Base-by-base conservation (phyloP, 257 asterid genomes). In the Perilla frutescens region DNA sequence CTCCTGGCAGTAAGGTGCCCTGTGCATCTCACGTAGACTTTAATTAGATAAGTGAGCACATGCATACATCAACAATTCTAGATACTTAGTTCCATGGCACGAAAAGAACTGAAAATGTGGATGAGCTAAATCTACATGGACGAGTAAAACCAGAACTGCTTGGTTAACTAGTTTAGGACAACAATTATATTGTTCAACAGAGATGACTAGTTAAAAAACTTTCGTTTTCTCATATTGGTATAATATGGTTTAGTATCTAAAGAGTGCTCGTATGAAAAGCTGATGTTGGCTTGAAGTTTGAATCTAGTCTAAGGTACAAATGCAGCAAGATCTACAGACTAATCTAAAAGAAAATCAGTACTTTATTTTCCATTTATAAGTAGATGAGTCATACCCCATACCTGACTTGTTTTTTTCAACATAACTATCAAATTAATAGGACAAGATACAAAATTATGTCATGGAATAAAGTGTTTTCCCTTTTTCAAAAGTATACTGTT, bases 1-100 rank as follows among this genome's bases (percentile, higher is more conserved):
- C 99, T 95, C 85, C 99, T 89, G 49, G 97, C 97, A 58, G 99
- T 95, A 69, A 95, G 97, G 79, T 95, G 99, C 62, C 99, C 98
- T 93, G 89, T 69, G 75, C 82, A 76, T 41, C 57, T 81, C 78
- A 84, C 54, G 71, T 62, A 20, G 54, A 11, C 66, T 71, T 49
- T 44, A 63, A 72, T 74, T 41, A 82, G 72, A 62, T 72, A 72
- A 43, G 67, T 5, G n/a, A 66, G 68, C 7, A 71, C 10, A 56
- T 9, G 29, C 5, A 51, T 34, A 15, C 58, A 55, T 37, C 7
- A 5, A 54, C 7, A 50, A 71, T 26, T 68, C 63, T 61, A 50
- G 20, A 62, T 37, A 61, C 47, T 7, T n/a, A 50, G 29, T 32
- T 45, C 68, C 48, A 53, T 41, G 66, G 66, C 15, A 62, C 8